Percentiles rank a stretch among this genome's conserved stretches.
phyloP scores from a whole-genome alignment of 208 protist species.

The Trypanosoma melophagium region DNA sequence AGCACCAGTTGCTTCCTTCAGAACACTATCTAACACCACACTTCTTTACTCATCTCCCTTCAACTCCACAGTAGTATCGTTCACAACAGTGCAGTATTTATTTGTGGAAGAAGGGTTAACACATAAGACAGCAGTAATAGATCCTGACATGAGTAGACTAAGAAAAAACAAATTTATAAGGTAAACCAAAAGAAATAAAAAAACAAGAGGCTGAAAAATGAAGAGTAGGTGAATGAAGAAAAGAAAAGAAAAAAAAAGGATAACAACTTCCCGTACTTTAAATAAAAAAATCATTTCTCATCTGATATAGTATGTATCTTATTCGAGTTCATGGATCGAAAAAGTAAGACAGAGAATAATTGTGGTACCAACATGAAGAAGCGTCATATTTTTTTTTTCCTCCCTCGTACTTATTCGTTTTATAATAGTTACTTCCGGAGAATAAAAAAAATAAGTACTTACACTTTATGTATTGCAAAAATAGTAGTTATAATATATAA shows the following conservation, averaged over 20 bases:
- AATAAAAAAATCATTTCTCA: too few relatives aligned
- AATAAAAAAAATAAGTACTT: conserved; percentile 1
- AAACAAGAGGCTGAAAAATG: too few relatives aligned
- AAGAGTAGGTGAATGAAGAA: too few relatives aligned
- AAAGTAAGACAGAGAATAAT: too few relatives aligned
- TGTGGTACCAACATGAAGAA: too few relatives aligned
- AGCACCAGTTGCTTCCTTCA: background rate
- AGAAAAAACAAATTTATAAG: conserved; percentile 6
- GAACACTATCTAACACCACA: background rate
- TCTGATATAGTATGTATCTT: too few relatives aligned
- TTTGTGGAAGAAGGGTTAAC: background rate
- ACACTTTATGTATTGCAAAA: background rate
- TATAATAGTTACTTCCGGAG: too few relatives aligned
- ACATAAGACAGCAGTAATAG: background rate
- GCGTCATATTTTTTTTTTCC: too few relatives aligned
- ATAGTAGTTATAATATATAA: conserved; percentile 2
- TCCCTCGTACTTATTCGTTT: too few relatives aligned
- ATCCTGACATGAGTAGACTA: background rate
- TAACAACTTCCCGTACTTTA: too few relatives aligned
- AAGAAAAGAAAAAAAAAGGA: too few relatives aligned
- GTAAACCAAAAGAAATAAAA: background rate
- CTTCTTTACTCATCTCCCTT: background rate
- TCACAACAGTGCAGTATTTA: conserved; percentile 7
- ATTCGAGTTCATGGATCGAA: too few relatives aligned
- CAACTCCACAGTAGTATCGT: background rate